Percentiles rank a stretch among this genome's conserved stretches.
These are phyloP conservation scores for Mycena olivaceomarginata DNA, from an alignment of 768 basidiomycete genomes.

Conservation along the genomic window DNA sequence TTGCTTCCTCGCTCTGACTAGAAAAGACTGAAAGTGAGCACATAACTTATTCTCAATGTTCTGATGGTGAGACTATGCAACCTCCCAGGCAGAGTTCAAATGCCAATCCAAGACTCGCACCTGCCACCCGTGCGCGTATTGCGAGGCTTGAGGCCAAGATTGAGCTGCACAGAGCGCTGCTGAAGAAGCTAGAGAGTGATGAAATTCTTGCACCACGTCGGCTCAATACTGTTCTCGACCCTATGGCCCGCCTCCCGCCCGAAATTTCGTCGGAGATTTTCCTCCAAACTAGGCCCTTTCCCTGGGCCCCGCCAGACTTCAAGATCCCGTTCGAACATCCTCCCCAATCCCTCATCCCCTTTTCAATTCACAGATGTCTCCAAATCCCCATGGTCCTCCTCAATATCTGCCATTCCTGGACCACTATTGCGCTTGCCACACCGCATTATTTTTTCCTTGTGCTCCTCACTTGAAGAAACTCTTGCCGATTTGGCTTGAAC, in stretches of 20 bases:
- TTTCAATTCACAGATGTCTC: neutral
- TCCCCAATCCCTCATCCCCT: neutral
- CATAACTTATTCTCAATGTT: too few species aligned
- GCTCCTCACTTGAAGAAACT: neutral
- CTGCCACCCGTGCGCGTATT: neutral
- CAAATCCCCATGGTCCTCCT: neutral
- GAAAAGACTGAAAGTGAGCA: too few species aligned
- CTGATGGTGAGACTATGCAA: too few species aligned
- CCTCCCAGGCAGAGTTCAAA: too few species aligned
- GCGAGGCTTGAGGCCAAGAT: neutral
- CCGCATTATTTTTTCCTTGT: neutral
- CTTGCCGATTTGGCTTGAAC: neutral
- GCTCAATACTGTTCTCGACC: neutral
- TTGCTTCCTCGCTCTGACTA: too few species aligned
- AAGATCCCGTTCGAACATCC: too few species aligned
- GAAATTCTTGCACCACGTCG: neutral
- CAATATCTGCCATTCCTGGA: neutral
- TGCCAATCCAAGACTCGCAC: too few species aligned
- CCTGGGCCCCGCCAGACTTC: too few species aligned
- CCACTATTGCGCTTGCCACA: neutral
- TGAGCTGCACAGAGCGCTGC: neutral
- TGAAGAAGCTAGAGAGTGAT: neutral
- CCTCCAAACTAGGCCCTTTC: neutral
- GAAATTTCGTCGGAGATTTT: conserved; percentile 9
- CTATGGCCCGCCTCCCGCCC: neutral